These are phyloP conservation scores for Ceratocystis destructans DNA, from an alignment of 2,329 filamentous ascomycete genomes.

Conservation along the genomic window DNA sequence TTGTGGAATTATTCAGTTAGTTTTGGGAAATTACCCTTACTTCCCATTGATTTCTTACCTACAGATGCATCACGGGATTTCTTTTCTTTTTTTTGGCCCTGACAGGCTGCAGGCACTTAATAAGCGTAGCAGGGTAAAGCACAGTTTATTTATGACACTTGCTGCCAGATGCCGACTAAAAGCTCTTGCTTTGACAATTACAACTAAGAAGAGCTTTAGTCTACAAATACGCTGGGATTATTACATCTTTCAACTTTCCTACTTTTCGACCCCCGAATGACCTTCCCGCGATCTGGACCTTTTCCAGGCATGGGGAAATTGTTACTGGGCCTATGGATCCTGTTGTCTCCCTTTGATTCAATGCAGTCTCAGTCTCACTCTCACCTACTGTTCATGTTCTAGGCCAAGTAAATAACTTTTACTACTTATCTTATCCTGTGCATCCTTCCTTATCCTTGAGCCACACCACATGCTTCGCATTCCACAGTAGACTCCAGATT, in stretches of 20 bases:
- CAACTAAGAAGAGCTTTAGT: too few species aligned
- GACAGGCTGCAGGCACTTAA: background rate
- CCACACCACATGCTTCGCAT: background rate
- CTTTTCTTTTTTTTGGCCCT: background rate
- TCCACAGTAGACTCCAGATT: background rate
- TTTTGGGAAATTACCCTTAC: too few species aligned
- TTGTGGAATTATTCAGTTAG: background rate
- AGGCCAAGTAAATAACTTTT: background rate
- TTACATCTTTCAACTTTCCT: too few species aligned
- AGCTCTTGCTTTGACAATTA: too few species aligned
- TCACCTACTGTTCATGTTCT: background rate
- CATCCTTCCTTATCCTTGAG: background rate
- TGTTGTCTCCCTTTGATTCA: background rate
- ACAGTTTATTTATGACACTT: background rate
- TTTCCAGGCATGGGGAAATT: background rate
- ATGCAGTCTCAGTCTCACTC: background rate
- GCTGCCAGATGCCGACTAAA: background rate
- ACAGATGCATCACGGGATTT: background rate
- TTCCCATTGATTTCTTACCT: background rate
- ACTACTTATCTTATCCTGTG: background rate
- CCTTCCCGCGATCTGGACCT: background rate
- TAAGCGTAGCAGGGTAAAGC: background rate
- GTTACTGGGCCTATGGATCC: background rate
- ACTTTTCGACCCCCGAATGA: background rate
- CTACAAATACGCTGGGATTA: too few species aligned